Conservation (phyloP, 108 stramenopile species). For the Fragilariopsis cylindrus region DNA sequence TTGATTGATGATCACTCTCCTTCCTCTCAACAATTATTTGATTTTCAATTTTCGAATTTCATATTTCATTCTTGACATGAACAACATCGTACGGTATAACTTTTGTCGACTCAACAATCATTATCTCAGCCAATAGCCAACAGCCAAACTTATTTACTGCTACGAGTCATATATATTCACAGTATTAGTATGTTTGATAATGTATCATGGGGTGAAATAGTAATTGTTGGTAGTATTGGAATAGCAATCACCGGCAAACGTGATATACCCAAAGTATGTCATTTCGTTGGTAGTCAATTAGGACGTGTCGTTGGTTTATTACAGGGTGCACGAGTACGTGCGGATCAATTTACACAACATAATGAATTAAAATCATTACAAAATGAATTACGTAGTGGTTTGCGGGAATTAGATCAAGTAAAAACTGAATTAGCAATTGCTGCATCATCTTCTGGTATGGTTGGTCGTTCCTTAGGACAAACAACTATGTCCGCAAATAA, state of each 20-base stretch:
- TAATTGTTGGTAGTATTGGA: conserved; percentile 54
- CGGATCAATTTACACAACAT: conserved; percentile 74
- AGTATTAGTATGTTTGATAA: conserved; percentile 54
- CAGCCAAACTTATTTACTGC: no score
- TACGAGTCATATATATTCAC: not conserved
- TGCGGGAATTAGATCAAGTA: conserved; percentile 83
- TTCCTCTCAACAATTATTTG: no score
- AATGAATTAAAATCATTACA: conserved; percentile 77
- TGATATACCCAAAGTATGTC: conserved; percentile 71
- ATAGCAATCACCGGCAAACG: conserved; percentile 63
- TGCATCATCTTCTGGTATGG: conserved; percentile 40
- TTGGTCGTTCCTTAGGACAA: conserved; percentile 48
- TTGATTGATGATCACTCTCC: no score
- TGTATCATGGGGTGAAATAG: conserved; percentile 76
- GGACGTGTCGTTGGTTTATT: conserved; percentile 82
- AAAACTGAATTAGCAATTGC: conserved; percentile 81
- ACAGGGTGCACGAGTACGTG: conserved; percentile 80
- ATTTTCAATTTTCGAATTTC: no score
- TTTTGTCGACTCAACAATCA: no score
- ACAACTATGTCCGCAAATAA: conserved; percentile 58
- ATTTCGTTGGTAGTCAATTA: conserved; percentile 61
- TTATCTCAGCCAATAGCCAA: no score
- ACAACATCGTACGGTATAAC: no score
- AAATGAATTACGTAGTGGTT: conserved; percentile 76
- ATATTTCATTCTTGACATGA: no score